Evolutionary conservation across 306 rosid genomes (phyloP).

Genomic region (Dryas octopetala): DNA sequence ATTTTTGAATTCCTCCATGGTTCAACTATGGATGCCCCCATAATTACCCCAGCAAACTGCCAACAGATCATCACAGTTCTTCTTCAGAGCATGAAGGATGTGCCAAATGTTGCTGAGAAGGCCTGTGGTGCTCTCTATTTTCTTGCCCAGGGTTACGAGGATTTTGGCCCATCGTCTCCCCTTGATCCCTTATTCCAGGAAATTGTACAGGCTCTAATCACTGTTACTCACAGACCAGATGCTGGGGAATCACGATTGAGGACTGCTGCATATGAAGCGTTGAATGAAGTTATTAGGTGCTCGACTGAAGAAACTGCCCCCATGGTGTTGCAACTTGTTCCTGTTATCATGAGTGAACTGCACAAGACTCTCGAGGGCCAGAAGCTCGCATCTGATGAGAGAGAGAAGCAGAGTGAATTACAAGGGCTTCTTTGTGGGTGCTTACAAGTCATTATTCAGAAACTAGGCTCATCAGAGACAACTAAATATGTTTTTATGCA

Average conservation of each 20-base stretch:
- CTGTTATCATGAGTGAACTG: conserved; percentile 77
- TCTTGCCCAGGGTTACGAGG: conserved; percentile 91
- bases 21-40: conserved; percentile 64
- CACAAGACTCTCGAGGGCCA: conserved; percentile 78
- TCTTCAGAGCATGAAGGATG: conserved; percentile 93
- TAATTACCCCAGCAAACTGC: conserved; percentile 71
- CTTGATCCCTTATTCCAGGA: conserved; percentile 79
- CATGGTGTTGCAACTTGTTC: conserved; percentile 72
- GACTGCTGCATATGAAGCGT: conserved; percentile 78
- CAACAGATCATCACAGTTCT: conserved; percentile 83
- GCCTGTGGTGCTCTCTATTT: conserved; percentile 93
- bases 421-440: conserved; percentile 94
- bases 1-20: conserved; percentile 91
- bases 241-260: conserved; percentile 83
- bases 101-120: conserved; percentile 91
- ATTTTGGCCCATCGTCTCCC: conserved; percentile 60
- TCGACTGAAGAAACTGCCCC: conserved; percentile 77
- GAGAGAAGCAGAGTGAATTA: conserved; percentile 71
- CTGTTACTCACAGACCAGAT: conserved; percentile 79
- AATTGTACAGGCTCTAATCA: conserved; percentile 73
- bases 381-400: conserved; percentile 77
- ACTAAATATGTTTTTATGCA: conserved; percentile 70
- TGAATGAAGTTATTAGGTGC: conserved; percentile 88
- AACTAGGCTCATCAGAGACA: conserved; percentile 72
- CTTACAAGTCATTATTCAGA: conserved; percentile 84